Base-by-base conservation (phyloP, 1,284 basidiomycete species). In the Gomphus bonarii region DNA sequence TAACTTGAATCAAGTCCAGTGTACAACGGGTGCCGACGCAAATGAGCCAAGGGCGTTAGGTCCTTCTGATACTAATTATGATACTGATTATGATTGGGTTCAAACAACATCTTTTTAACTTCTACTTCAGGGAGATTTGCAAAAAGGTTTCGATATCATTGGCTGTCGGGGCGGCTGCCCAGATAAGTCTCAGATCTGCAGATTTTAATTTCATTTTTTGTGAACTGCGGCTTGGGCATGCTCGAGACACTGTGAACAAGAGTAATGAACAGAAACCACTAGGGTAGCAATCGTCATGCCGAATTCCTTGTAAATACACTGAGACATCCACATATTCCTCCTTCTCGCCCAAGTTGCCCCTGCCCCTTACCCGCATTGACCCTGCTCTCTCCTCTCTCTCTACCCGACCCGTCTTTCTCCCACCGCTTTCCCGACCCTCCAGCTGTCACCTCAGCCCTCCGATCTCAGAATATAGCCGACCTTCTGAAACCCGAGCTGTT, bases 261-360 rank as follows among this genome's bases (percentile, higher is more conserved):
- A 28, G 25, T 3, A 5, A 5, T 3, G 5, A 28, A 28, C 5
- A 28, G 25, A 28, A 3, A 35, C 8, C 33, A n/a, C 38, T 40
- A 16, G n/a, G 7, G 8, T 22, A 18, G 9, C 43, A 10, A 44
- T 22, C 3, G 7, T 28, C 12, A 28, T 14, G 28, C 16, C 74
- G 63, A 94, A 93, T 61, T 79, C 84, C 72, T 89, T 92, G 73
- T 91, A 90, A 64, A 91, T 81, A n/a, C 22, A 97, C 80, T 69
- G 84, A 82, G 1, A 93, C 92, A 67, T 97, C 93, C 6, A 93
- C 84, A 64, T 85, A 94, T 67, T 93, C 90, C 66, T 95, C 93
- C 14, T 81, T 83, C 1, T 73, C 68, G 1, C 1, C 70, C 8
- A 35, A 10, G 4, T 7, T 12, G 8, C 33, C 33, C 12, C 33